Evolutionary conservation across 306 rosid species (phyloP).

Genomic region (Trichosanthes cucumerina): DNA sequence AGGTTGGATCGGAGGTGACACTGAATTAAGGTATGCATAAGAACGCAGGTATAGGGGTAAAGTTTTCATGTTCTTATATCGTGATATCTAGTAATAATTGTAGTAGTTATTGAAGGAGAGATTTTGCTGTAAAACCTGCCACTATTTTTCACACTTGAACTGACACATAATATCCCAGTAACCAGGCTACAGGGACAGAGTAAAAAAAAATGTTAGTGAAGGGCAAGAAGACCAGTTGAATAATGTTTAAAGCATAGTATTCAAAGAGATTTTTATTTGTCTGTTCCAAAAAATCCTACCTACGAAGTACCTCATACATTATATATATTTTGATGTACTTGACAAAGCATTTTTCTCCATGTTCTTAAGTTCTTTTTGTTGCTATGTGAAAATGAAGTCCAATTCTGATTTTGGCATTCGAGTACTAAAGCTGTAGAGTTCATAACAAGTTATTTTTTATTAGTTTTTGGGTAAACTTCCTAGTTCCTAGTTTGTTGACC

Average conservation of each 20-base stretch:
- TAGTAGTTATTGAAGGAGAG: neutral
- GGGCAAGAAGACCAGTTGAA: neutral
- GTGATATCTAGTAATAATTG: neutral
- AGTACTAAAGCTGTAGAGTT: no score
- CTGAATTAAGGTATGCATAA: constrained; percentile 53
- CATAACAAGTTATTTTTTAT: no score
- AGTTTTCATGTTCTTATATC: neutral
- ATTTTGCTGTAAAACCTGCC: neutral
- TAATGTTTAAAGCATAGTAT: neutral
- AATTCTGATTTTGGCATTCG: no score
- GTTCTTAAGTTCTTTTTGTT: neutral
- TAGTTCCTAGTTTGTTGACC: no score
- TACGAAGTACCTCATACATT: neutral
- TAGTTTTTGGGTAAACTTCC: no score
- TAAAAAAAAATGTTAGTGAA: neutral
- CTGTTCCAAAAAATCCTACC: neutral
- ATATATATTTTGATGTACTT: no score
- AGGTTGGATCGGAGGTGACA: constrained; percentile 92
- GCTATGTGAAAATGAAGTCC: no score
- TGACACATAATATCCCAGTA: neutral
- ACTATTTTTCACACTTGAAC: neutral
- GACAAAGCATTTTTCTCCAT: no score
- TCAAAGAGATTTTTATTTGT: neutral
- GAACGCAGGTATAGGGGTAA: neutral
- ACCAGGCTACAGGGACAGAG: neutral